Conservation (phyloP, 208 protist genomes). For the Porcisia deanei region DNA sequence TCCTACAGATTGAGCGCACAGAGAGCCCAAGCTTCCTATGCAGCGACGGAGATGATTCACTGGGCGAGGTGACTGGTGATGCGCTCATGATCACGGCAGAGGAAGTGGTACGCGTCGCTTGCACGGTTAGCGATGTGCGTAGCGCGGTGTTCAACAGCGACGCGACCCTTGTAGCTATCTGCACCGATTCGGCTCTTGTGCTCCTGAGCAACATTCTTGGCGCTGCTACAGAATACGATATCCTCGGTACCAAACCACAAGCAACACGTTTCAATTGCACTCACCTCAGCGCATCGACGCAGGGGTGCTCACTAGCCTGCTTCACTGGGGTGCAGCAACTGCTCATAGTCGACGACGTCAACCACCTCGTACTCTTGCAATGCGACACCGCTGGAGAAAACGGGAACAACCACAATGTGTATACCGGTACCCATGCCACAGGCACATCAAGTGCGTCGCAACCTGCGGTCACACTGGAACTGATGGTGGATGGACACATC, state of each 20-base stretch:
- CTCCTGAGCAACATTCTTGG: constrained; percentile 2
- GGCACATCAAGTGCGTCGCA: not conserved
- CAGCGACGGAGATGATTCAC: not conserved
- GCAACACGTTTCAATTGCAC: constrained; percentile 7
- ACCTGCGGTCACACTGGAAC: constrained; percentile 5
- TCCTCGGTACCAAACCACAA: not conserved
- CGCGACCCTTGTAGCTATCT: constrained; percentile 6
- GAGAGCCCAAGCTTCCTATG: constrained; percentile 13
- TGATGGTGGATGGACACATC: constrained; percentile 72
- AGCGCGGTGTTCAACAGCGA: constrained; percentile 15
- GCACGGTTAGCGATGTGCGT: constrained; percentile 6
- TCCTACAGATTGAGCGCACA: not conserved
- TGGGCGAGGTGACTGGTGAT: not conserved
- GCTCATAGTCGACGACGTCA: constrained; percentile 25
- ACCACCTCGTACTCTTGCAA: constrained; percentile 28
- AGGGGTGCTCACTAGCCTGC: constrained; percentile 16
- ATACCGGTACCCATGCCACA: no score
- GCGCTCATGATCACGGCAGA: constrained; percentile 7
- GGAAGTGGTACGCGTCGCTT: constrained; percentile 11
- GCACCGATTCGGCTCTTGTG: constrained; percentile 8
- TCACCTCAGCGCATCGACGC: constrained; percentile 18
- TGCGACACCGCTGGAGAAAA: not conserved
- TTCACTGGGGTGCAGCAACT: constrained; percentile 18
- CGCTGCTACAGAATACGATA: not conserved
- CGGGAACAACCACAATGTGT: not conserved